Conservation (phyloP, 345 rosid species). For the Pseudoturritis turrita region DNA sequence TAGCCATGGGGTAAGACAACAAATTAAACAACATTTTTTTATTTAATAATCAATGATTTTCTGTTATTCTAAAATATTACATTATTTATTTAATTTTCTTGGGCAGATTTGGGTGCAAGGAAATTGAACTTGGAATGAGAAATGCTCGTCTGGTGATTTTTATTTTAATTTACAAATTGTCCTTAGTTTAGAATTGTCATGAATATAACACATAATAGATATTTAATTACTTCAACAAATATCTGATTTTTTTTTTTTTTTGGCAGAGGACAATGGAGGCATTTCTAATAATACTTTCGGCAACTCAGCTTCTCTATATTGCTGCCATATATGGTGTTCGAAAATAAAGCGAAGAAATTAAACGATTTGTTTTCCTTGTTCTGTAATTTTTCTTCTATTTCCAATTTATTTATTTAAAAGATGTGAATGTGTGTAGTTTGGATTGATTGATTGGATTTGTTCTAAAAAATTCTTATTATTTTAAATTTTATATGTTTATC, state of each 20-base stretch:
- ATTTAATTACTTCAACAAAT: too few relatives aligned
- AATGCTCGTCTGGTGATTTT: conserved; percentile 77
- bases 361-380: not conserved
- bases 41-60: too few relatives aligned
- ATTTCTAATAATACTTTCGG: conserved; percentile 75
- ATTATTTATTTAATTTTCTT: too few relatives aligned
- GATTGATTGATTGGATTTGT: conserved; percentile 5
- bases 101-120: conserved; percentile 79
- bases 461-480: not conserved
- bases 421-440: conserved; percentile 21
- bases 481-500: not conserved
- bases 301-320: conserved; percentile 71
- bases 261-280: conserved; percentile 98
- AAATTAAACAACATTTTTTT: not conserved
- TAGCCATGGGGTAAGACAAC: conserved; percentile 84
- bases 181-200: too few relatives aligned
- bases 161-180: too few relatives aligned
- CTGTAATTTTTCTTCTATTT: not conserved
- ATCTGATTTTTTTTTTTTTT: not conserved
- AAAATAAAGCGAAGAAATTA: conserved; percentile 5
- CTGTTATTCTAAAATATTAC: too few relatives aligned
- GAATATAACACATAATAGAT: too few relatives aligned
- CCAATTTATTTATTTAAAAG: not conserved
- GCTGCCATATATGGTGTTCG: conserved; percentile 58
- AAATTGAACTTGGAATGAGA: conserved; percentile 67